Conservation (phyloP, 2,329 filamentous ascomycete genomes). For the Trichophyton benhamiae region DNA sequence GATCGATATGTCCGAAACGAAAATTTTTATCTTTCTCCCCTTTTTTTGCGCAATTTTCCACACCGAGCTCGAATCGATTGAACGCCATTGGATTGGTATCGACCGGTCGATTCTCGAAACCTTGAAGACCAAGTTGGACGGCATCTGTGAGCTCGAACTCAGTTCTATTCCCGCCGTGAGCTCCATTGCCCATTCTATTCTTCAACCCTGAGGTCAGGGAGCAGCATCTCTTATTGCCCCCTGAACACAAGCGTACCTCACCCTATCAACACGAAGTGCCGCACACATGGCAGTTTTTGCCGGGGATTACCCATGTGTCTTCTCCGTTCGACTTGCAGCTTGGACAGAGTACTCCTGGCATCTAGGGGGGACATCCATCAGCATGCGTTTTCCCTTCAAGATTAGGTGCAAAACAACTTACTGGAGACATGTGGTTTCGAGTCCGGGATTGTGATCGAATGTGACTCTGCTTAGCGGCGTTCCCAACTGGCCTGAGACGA, state of each 20-base stretch:
- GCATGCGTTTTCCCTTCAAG: neutral
- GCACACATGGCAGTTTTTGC: constrained; percentile 35
- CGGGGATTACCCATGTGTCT: constrained; percentile 36
- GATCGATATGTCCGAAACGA: neutral
- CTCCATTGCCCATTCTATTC: neutral
- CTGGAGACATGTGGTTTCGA: constrained; percentile 12
- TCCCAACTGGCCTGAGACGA: neutral
- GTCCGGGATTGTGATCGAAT: neutral
- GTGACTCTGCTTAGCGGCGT: neutral
- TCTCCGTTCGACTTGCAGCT: constrained; percentile 25
- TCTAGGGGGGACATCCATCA: constrained; percentile 19
- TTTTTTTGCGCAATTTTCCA: neutral
- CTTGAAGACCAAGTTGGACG: neutral
- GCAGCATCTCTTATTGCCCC: neutral
- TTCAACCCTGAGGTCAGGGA: neutral
- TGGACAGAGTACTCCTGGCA: constrained; percentile 35
- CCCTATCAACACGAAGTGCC: constrained; percentile 17
- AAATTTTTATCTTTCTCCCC: neutral
- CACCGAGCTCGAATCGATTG: neutral
- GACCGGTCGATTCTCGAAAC: neutral
- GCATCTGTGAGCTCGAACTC: neutral
- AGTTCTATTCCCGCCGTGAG: neutral
- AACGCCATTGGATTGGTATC: neutral
- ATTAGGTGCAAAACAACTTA: constrained; percentile 1
- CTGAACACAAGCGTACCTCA: neutral